Base-by-base conservation (phyloP, 257 asterid species). In the Vinca minor region DNA sequence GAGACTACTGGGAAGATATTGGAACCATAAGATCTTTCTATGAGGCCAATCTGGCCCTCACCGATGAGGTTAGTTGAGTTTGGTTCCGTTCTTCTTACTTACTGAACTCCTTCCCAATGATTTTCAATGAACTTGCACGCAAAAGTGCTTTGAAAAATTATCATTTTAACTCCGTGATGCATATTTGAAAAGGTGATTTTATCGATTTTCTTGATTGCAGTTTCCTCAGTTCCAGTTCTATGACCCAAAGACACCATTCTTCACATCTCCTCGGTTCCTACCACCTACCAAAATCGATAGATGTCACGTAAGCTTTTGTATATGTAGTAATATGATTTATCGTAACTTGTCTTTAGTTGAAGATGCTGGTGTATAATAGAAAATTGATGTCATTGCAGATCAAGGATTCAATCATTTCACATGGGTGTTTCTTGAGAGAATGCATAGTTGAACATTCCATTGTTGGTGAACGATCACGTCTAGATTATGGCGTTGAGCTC, bases 1-100 rank as follows among this genome's bases (percentile, higher is more conserved):
- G 91, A 72, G 98, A 92, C 84, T 89, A 89, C 81, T 92, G 98
- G 96, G 98, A 92, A 60, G 98, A 92, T 76, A 88, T 92, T 57
- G 96, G 96, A 59, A 88, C 89, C 15, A 76, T 89, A 49, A 89
- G 81, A 85, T 81, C 95, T 23, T 92, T 92, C 72, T 92, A 86
- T 45, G 93, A 92, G 63, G 93, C 98, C 59, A 89, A 87, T 77
- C 76, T 92, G 80, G 95, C 93, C 67, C 95, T 92, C 26, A 80
- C 95, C 0, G 83, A 84, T 56, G 95, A 88, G 98, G 98, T 89
- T 39, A 18, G 66, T 42, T 47, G 14, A 14, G 7, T 20, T 31
- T 44, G 25, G 55, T n/a, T n/a, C n/a, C n/a, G 17, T 26, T 41
- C 42, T 57, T 41, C 65, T 50, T 65, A 44, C 47, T 41, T 3